Base-by-base conservation (phyloP, 2,329 filamentous ascomycete genomes). In the Colletotrichum neosansevieriae region DNA sequence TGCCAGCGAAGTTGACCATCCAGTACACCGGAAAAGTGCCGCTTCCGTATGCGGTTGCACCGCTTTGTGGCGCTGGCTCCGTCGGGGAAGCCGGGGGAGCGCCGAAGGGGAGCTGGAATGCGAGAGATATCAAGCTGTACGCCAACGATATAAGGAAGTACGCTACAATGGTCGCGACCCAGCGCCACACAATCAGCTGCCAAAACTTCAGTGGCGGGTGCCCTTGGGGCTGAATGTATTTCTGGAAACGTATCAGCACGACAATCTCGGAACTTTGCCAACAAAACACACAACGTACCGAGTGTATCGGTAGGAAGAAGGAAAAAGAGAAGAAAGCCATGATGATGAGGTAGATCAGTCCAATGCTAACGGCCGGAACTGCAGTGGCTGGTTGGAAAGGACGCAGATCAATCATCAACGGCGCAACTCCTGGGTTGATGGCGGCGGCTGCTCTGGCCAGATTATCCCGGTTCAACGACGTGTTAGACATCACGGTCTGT, bases 281-380 rank as follows among this genome's bases (percentile, higher is more conserved):
- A 12, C 53, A 3, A 17, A 13, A 11, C 2, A 11, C 2, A 4
- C 6, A 2, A 60, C 74, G 60, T 70, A 78, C 84, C 72, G 83
- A 83, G 75, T 91, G 88, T 13, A 90, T 86, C 0, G 89, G 89
- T 50, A 91, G 79, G 72, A 91, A 88, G 78, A 91, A 91, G 0
- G 84, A 82, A 75, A 89, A 91, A 32, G 84, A 88, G 79, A 91
- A 91, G 79, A 91, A 91, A 0, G 88, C 86, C 45, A 91, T 82
- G 72, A 91, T 91, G 72, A 91, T 91, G 2, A 91, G 79, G 73
- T 91, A 91, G 72, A 91, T 91, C 32, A 91, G 77, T 0, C 88
- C 88, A 60, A 91, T 89, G 1, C 83, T 86, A 2, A 91, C 84
- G 1, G 88, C 83, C 0, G 89, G 89, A 2, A 84, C 87, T 0